Conservation (phyloP, 1,284 basidiomycete species). For the Malassezia furfur region DNA sequence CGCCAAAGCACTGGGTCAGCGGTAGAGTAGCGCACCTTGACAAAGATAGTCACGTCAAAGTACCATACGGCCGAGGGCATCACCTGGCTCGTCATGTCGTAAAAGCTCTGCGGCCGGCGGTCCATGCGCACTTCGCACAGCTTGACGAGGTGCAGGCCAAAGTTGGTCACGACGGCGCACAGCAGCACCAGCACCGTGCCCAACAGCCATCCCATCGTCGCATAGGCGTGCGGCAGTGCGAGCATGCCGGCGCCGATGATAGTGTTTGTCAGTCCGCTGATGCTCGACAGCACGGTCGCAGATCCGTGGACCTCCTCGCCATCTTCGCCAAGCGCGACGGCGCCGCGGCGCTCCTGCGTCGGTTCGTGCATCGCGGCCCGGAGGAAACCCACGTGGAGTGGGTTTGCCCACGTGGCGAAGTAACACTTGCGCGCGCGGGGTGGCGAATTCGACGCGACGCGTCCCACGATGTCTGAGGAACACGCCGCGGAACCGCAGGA, state of each 20-base stretch:
- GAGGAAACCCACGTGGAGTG: background rate
- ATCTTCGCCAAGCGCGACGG: background rate
- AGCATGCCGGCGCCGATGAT: constrained; percentile 47
- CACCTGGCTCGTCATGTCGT: constrained; percentile 30
- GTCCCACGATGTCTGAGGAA: constrained; percentile 5
- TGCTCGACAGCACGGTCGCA: constrained; percentile 19
- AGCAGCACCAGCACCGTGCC: constrained; percentile 80
- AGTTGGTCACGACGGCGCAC: constrained; percentile 68
- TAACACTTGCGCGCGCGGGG: background rate
- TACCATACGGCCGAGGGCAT: constrained; percentile 65
- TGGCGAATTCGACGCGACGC: constrained; percentile 1
- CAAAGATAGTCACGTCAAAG: constrained; percentile 86
- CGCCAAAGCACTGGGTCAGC: constrained; percentile 55
- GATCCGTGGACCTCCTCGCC: background rate
- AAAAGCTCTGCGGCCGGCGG: constrained; percentile 31
- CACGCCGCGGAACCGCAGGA: constrained; percentile 19
- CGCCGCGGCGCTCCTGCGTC: background rate
- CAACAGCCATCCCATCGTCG: constrained; percentile 51
- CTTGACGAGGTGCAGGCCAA: constrained; percentile 82
- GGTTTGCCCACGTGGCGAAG: constrained; percentile 3
- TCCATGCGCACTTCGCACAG: constrained; percentile 71
- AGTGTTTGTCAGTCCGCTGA: constrained; percentile 48
- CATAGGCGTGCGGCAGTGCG: constrained; percentile 49
- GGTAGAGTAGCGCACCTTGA: constrained; percentile 46
- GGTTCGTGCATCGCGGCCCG: background rate